Base-by-base conservation (phyloP, 108 stramenopile genomes). In the Mediolabrus comicus region DNA sequence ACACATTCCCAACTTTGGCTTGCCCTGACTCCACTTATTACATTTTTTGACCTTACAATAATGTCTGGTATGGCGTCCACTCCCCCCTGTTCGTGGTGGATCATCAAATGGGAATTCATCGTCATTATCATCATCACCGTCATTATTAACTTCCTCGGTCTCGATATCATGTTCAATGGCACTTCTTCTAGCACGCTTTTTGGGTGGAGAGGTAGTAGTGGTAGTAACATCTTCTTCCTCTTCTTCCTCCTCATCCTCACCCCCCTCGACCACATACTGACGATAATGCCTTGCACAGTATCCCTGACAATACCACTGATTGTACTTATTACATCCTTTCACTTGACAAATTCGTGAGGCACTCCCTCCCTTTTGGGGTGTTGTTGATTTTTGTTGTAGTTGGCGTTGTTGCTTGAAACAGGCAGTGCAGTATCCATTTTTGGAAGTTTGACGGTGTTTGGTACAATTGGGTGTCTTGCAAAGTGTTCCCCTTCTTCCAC, bases 241-340 rank as follows among this genome's bases (percentile, higher is more conserved):
- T 13, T 38, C 36, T 0, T 2, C 33, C 3, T 43, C 41, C 14
- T 17, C 41, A 9, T 43, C 41, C 2, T 43, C 41, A 5, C 3
- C 41, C 41, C 3, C 41, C 4, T 43, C 41, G 25, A 30, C 46
- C 31, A 31, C 28, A 34, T 34, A 24, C 29, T 31, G 3, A 12
- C 22, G 16, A 33, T 16, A 54, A 54, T 66, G 65, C 1, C 7
- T 25, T 29, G 4, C 16, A 29, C 65, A 66, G 28, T 35, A 66
- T 16, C 65, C 65, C 52, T 66, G 33, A 54, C 65, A 66, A 16
- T 66, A 16, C 13, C 12, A 1, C 34, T 66, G 53, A 53, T 33
- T 53, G 25, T 34, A 54, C 52, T 66, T 66, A 5, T 24, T 33
- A 33, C 65, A 66, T 6, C 53, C 53, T 53, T 32, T 22, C 24